phyloP scores from a whole-genome alignment of 179 eudicot species.

The Monotropa hypopitys region DNA sequence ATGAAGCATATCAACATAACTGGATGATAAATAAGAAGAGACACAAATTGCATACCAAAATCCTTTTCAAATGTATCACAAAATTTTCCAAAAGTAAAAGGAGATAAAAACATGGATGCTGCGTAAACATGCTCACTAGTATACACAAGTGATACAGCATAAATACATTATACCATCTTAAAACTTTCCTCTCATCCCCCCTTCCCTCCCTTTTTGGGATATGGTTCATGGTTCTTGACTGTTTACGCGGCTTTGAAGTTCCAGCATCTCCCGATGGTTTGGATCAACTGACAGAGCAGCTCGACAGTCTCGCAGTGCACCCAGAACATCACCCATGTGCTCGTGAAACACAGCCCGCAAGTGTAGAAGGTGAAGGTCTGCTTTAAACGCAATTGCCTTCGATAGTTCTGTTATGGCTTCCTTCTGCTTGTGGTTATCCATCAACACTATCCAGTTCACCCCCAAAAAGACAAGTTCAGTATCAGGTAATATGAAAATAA shows the following conservation, averaged over 20 bases:
- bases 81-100: neutral
- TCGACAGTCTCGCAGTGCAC: conserved; percentile 78
- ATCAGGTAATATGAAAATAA: neutral
- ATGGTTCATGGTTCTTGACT: conserved; percentile 58
- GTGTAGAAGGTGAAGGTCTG: conserved; percentile 84
- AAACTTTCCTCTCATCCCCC: neutral
- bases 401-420: conserved; percentile 90
- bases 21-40: neutral
- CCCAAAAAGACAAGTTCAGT: conserved; percentile 6
- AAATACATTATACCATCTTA: neutral
- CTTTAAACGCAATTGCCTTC: conserved; percentile 79
- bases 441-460: conserved; percentile 39
- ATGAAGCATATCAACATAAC: neutral
- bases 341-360: conserved; percentile 89
- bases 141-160: conserved; percentile 9
- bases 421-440: conserved; percentile 86
- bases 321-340: conserved; percentile 75
- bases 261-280: conserved; percentile 90
- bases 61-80: neutral
- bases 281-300: conserved; percentile 97
- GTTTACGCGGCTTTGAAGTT: conserved; percentile 85
- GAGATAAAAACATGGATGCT: neutral
- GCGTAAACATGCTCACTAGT: conserved; percentile 9
- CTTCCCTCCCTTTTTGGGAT: too few species aligned
- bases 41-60: neutral